Evolutionary conservation across 768 basidiomycete genomes (phyloP), one percentile per base, ranked within the genome.

Genomic region (Macrolepiota fuliginosa): DNA sequence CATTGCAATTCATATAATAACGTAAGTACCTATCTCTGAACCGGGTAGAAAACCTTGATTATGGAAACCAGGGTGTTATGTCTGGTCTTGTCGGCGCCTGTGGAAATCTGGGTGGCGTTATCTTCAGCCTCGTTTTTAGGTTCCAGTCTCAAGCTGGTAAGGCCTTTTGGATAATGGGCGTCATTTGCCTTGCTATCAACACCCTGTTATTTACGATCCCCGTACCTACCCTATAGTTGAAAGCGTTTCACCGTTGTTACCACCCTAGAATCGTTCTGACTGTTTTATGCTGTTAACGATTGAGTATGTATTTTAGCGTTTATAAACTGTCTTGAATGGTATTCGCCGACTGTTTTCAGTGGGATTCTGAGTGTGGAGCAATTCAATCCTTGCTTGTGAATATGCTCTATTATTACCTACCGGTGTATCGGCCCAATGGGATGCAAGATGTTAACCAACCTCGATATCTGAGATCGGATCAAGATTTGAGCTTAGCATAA

Each of bases 101-200:
- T 19, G 76, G 77, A 25, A 77, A 76, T 58, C 63, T 76, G 22
- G 76, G 84, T 3, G 84, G 84, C 3, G 71, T 84, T 50, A 62
- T 80, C 25, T 83, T 78, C 39, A 80, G 82, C 1, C 63, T 84
- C 0, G 67, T 85, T 19, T 83, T 81, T 58, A 74, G 83, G 13
- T 81, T 80, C 68, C 78, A 78, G 46, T 62, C 69, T 19, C 70
- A 76, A 4, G 54, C 67, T 9, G 81, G 81, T 10, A 77, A 76
- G 46, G 74, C 79, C 0, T 81, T 81, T 60, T 79, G 80, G 79
- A 77, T 82, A 40, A 73, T 74, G 51, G 83, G 83, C 3, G 61
- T 74, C 4, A 69, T 84, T 22, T 74, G 74, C 17, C 64, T 80
- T 56, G 77, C 53, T 53, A 65, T 74, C 57, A 74, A 74, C 58